phyloP scores from a whole-genome alignment of 73 alveolate genomes.

The Stentor coeruleus region DNA sequence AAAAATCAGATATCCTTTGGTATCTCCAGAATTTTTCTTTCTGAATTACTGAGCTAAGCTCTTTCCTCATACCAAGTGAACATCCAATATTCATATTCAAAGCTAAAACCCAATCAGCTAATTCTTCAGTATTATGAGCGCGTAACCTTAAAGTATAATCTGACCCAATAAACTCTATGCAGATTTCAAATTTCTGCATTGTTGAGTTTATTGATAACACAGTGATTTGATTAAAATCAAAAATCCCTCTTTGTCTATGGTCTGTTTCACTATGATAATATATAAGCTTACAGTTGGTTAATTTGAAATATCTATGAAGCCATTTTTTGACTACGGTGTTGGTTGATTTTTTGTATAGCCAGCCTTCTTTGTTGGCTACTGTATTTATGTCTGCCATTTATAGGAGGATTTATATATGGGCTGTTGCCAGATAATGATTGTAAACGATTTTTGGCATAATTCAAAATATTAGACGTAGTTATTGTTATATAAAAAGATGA shows the following conservation, averaged over 20 bases:
- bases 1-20: conserved; percentile 34
- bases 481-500: neutral
- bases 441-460: too few relatives aligned
- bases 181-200: neutral
- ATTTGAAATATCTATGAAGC: neutral
- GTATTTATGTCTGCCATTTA: too few relatives aligned
- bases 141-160: neutral
- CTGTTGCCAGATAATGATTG: too few relatives aligned
- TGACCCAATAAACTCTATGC: neutral
- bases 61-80: neutral
- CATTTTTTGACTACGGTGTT: neutral
- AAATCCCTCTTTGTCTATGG: neutral
- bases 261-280: neutral
- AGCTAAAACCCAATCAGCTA: neutral
- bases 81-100: too few relatives aligned
- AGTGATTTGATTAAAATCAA: neutral
- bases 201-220: neutral
- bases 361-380: conserved; percentile 3
- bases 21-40: neutral
- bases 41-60: neutral
- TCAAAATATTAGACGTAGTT: too few relatives aligned
- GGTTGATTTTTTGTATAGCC: neutral
- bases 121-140: neutral
- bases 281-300: neutral
- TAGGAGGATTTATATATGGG: too few relatives aligned